Conservation (phyloP, 2,329 filamentous ascomycete genomes). For the Fusarium floridanum region DNA sequence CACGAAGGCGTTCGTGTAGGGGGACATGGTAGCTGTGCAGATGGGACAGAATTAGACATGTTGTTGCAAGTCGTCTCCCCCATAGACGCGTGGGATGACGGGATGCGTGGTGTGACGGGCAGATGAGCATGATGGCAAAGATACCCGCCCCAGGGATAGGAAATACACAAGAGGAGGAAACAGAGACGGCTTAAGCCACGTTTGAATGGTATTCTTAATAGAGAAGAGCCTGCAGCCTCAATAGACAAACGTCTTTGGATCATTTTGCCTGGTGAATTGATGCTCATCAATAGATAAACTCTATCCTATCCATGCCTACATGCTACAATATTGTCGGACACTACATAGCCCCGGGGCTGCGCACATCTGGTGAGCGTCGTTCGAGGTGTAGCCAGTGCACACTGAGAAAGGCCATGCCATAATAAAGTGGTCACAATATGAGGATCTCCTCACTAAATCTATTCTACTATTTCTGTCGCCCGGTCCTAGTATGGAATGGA, state of each 20-base stretch:
- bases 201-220: constrained; percentile 13
- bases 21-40: constrained; percentile 13
- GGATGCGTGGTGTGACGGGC: constrained; percentile 29
- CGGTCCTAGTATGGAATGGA: neutral
- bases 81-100: constrained; percentile 17
- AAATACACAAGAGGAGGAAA: constrained; percentile 9
- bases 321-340: neutral
- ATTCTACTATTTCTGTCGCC: neutral
- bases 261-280: neutral
- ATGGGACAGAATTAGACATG: constrained; percentile 14
- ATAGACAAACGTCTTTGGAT: constrained; percentile 28
- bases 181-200: constrained; percentile 13
- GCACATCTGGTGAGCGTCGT: constrained; percentile 1
- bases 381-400: neutral
- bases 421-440: neutral
- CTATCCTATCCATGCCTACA: too few species aligned
- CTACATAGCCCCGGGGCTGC: neutral
- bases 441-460: neutral
- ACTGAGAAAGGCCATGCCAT: neutral
- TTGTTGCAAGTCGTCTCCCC: constrained; percentile 19
- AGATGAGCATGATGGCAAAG: constrained; percentile 24
- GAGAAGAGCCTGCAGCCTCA: constrained; percentile 20
- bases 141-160: constrained; percentile 39
- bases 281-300: neutral
- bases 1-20: constrained; percentile 28